phyloP scores from a whole-genome alignment of 2,329 filamentous ascomycete species.

The Aotearoamyces nothofagi region DNA sequence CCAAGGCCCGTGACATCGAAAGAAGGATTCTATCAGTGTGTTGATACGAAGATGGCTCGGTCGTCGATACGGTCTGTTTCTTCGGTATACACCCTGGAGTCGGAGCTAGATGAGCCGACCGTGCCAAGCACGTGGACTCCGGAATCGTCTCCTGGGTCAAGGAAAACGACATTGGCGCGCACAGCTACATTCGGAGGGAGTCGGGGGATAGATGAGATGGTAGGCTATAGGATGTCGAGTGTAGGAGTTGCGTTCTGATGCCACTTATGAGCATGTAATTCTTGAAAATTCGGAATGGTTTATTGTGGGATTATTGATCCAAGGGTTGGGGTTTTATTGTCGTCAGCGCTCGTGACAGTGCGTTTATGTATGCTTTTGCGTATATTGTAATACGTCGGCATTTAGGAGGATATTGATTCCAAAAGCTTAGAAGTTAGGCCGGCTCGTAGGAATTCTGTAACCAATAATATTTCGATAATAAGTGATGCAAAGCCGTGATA shows the following conservation, averaged over 20 bases:
- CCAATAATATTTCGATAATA: too few relatives aligned
- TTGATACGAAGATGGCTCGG: slow-evolving; percentile 13
- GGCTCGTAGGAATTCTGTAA: too few relatives aligned
- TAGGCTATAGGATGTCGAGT: slow-evolving; percentile 18
- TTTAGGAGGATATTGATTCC: too few relatives aligned
- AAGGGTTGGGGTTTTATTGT: too few relatives aligned
- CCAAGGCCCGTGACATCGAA: slow-evolving; percentile 33
- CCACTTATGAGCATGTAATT: too few relatives aligned
- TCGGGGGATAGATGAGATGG: slow-evolving; percentile 14
- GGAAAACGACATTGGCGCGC: slow-evolving; percentile 5
- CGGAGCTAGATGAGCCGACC: slow-evolving; percentile 25
- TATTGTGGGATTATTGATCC: too few relatives aligned
- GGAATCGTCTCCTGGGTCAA: slow-evolving; percentile 15
- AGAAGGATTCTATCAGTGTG: slow-evolving; percentile 44
- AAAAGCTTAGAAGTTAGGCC: too few relatives aligned
- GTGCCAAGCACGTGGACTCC: slow-evolving; percentile 35
- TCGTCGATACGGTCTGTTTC: slow-evolving; percentile 22
- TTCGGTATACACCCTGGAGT: slow-evolving; percentile 35
- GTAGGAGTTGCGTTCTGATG: slow-evolving; percentile 33
- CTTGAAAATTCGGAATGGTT: too few relatives aligned
- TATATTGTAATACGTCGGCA: too few relatives aligned
- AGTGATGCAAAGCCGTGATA: too few relatives aligned
- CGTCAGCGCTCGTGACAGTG: too few relatives aligned
- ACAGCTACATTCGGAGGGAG: slow-evolving; percentile 13
- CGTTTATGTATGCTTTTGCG: too few relatives aligned